These are phyloP conservation scores for Melampsora americana DNA, from an alignment of 1,284 basidiomycete genomes.

Conservation along the genomic window DNA sequence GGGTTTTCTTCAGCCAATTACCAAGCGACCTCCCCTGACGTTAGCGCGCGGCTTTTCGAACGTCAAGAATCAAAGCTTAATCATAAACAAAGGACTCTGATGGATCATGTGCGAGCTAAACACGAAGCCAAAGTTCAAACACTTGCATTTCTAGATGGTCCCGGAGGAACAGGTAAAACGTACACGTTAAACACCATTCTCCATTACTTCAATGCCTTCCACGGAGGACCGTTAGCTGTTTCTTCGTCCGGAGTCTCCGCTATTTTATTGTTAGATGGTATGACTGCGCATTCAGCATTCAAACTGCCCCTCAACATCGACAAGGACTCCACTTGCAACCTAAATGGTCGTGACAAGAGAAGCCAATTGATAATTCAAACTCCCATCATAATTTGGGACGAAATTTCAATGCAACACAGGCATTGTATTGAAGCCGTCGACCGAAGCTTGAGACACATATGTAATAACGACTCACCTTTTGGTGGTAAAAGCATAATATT, in stretches of 20 bases:
- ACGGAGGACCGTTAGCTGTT: neutral
- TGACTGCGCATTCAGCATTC: constrained; percentile 3
- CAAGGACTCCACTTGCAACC: neutral
- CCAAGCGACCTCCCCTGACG: too few species aligned
- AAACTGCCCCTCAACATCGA: neutral
- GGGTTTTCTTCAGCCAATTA: too few species aligned
- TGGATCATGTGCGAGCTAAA: too few species aligned
- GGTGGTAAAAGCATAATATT: neutral
- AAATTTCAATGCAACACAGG: constrained; percentile 7
- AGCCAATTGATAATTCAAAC: neutral
- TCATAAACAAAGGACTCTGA: too few species aligned
- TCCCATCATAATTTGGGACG: constrained; percentile 18
- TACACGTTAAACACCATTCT: neutral
- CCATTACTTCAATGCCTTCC: neutral
- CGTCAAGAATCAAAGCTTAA: too few species aligned
- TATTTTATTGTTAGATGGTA: neutral
- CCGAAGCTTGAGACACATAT: neutral
- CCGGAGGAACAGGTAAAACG: constrained; percentile 6
- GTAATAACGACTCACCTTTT: neutral
- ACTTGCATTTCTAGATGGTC: neutral
- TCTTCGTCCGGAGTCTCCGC: constrained; percentile 2
- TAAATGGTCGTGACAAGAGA: neutral
- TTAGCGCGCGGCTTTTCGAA: too few species aligned
- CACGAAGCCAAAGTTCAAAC: too few species aligned
- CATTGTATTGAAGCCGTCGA: constrained; percentile 3